A percentile compares a stretch with the other conserved stretches of the same genome.
Conservation (phyloP, 139 green algal genomes). For the Chlamydomonas incerta region DNA sequence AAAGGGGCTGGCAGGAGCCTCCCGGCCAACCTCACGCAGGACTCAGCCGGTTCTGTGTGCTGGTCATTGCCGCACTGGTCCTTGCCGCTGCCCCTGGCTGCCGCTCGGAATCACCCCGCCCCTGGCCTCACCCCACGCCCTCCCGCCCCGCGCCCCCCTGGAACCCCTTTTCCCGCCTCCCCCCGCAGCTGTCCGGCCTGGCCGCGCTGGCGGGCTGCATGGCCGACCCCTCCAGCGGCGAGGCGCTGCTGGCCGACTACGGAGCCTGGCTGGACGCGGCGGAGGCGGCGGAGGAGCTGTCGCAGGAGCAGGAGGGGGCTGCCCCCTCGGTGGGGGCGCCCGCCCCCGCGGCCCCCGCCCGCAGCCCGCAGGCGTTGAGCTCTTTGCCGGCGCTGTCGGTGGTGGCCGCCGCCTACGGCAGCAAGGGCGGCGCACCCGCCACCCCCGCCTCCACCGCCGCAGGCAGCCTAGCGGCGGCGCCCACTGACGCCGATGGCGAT, state of each 20-base stretch:
- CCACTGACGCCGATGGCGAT: background rate
- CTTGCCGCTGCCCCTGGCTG: no score
- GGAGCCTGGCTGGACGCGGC: constrained; percentile 16
- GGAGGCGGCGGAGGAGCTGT: background rate
- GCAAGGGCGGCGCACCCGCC: background rate
- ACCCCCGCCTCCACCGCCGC: no score
- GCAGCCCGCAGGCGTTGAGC: background rate
- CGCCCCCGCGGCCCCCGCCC: background rate
- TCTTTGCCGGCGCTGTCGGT: background rate
- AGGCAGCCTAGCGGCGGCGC: no score
- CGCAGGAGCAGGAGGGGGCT: background rate
- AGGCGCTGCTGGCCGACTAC: constrained; percentile 19
- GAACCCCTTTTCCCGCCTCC: no score
- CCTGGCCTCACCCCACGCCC: no score
- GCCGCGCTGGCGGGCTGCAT: background rate
- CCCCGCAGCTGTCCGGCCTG: background rate
- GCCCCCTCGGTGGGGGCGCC: no score
- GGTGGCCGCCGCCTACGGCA: background rate
- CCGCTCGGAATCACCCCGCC: no score
- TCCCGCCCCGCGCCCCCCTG: no score
- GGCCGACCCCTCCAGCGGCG: background rate
- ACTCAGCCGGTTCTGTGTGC: no score
- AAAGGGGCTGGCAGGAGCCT: no score
- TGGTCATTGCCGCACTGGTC: no score
- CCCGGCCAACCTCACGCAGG: no score